Conservation (phyloP, 73 alveolate species). For the Symbiodinium pilosum region DNA sequence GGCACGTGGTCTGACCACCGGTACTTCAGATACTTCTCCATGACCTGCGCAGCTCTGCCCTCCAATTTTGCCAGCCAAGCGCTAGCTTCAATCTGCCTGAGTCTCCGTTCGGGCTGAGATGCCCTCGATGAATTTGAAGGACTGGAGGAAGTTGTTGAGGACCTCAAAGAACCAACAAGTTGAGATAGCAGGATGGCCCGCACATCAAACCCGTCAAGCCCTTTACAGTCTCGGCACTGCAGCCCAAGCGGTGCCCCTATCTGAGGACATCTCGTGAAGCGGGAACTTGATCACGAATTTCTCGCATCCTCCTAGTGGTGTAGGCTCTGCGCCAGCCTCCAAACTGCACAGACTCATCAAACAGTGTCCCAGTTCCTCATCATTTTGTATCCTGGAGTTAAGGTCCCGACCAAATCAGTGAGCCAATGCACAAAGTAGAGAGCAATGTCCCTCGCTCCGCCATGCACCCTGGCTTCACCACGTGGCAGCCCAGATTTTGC, state of each 20-base stretch:
- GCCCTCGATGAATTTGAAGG: constrained; percentile 85
- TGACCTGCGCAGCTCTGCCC: constrained; percentile 54
- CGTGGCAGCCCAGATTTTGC: background rate
- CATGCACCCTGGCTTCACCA: constrained; percentile 30
- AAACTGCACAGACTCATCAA: too few relatives aligned
- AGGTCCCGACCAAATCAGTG: constrained; percentile 53
- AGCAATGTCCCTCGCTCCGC: constrained; percentile 68
- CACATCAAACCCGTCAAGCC: background rate
- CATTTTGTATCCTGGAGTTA: too few relatives aligned
- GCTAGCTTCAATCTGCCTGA: constrained; percentile 12
- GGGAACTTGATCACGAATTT: constrained; percentile 93
- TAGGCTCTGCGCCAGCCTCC: constrained; percentile 92
- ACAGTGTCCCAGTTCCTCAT: too few relatives aligned
- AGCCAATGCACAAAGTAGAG: constrained; percentile 90
- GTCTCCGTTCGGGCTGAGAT: constrained; percentile 72
- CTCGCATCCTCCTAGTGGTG: constrained; percentile 92
- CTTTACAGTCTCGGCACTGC: background rate
- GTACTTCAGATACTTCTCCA: constrained; percentile 86
- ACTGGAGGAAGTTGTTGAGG: constrained; percentile 87
- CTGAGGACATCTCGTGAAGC: constrained; percentile 32
- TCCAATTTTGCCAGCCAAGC: background rate
- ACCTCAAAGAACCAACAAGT: too few relatives aligned
- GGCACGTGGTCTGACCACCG: constrained; percentile 93
- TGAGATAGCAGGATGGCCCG: background rate
- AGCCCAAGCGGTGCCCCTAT: background rate